Conservation (phyloP, 306 rosid species). For the Vigna unguiculata region DNA sequence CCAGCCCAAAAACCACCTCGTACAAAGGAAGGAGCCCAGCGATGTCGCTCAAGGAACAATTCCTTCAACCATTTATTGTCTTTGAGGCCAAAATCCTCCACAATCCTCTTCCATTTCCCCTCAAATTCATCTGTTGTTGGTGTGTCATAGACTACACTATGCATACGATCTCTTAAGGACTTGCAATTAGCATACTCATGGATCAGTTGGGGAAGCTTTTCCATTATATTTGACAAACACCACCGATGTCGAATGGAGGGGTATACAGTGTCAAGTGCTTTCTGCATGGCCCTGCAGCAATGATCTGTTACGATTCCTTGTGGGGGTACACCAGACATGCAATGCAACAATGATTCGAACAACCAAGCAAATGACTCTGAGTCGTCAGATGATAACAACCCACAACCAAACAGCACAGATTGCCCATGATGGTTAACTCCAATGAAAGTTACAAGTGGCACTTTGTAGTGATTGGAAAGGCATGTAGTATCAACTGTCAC, state of each 20-base stretch:
- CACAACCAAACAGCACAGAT: slow-evolving; percentile 47
- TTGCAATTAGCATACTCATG: background rate
- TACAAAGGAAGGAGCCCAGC: slow-evolving; percentile 45
- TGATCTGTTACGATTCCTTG: slow-evolving; percentile 44
- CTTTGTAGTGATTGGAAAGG: slow-evolving; percentile 40
- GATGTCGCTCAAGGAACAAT: slow-evolving; percentile 40
- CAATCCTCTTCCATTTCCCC: slow-evolving; percentile 39
- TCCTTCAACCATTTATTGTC: slow-evolving; percentile 43
- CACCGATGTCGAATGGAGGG: slow-evolving; percentile 42
- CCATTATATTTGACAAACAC: slow-evolving; percentile 47
- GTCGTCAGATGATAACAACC: slow-evolving; percentile 39
- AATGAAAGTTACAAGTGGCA: slow-evolving; percentile 43
- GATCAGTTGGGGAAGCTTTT: slow-evolving; percentile 39
- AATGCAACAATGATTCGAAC: slow-evolving; percentile 41
- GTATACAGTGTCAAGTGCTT: slow-evolving; percentile 37
- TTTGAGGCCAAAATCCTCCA: slow-evolving; percentile 39
- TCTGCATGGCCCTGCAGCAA: slow-evolving; percentile 43
- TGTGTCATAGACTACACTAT: slow-evolving; percentile 37
- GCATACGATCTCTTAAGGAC: slow-evolving; percentile 31
- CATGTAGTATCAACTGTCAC: slow-evolving; percentile 37
- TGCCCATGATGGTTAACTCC: slow-evolving; percentile 51
- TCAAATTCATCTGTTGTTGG: slow-evolving; percentile 42
- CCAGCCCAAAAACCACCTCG: slow-evolving; percentile 48
- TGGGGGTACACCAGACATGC: slow-evolving; percentile 43
- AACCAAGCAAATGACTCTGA: slow-evolving; percentile 41